These are phyloP conservation scores for Lasiosphaeris hirsuta DNA, from an alignment of 495 filamentous ascomycete species.

Conservation along the genomic window DNA sequence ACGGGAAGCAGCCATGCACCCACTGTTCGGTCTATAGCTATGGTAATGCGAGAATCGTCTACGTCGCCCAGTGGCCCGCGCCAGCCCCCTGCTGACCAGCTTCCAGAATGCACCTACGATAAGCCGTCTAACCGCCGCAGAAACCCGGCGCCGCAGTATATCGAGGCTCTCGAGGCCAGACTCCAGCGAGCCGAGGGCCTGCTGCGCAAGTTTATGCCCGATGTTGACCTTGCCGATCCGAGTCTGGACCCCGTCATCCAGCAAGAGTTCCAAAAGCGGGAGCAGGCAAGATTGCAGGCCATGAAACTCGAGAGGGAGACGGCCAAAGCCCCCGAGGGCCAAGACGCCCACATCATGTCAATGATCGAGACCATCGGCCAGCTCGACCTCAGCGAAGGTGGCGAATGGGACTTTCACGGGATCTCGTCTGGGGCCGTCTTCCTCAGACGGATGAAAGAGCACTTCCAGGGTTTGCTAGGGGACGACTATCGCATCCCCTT, in stretches of 20 bases:
- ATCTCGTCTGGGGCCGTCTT: constrained; percentile 90
- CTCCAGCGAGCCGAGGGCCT: constrained; percentile 81
- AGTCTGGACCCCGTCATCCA: constrained; percentile 67
- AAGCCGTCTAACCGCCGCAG: constrained; percentile 94
- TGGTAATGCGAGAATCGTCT: constrained; percentile 53
- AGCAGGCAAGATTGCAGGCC: constrained; percentile 38
- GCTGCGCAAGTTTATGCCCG: constrained; percentile 74
- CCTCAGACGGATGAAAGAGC: constrained; percentile 76
- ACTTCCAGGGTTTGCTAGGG: constrained; percentile 65
- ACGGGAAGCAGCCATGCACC: constrained; percentile 95
- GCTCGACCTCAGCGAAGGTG: constrained; percentile 86
- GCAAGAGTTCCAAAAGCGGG: constrained; percentile 52
- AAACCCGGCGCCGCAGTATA: constrained; percentile 92
- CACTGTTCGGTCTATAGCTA: constrained; percentile 98
- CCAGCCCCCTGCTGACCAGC: constrained; percentile 32
- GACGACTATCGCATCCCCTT: constrained; percentile 48
- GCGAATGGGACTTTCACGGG: constrained; percentile 92
- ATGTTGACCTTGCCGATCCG: constrained; percentile 80
- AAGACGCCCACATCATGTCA: constrained; percentile 80
- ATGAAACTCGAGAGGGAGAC: constrained; percentile 32
- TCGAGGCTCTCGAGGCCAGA: constrained; percentile 83
- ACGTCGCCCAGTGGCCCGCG: too few species aligned
- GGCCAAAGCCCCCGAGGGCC: constrained; percentile 30
- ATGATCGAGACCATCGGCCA: constrained; percentile 92
- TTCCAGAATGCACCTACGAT: constrained; percentile 91